Conservation (phyloP, 305 asterid genomes). For the Fraxinus ornus region DNA sequence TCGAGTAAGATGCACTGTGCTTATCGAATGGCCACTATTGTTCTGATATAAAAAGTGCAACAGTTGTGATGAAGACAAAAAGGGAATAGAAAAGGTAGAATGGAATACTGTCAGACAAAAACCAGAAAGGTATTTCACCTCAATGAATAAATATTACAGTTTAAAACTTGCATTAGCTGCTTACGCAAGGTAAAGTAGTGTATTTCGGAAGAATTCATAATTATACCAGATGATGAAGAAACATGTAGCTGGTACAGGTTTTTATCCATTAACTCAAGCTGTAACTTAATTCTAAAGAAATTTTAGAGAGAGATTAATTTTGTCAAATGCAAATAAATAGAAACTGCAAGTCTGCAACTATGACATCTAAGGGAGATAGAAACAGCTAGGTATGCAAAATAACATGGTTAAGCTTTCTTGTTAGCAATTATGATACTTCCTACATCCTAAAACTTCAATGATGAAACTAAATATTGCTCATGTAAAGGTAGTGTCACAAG, state of each 20-base stretch:
- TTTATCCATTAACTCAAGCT: neutral
- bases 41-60: neutral
- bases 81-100: neutral
- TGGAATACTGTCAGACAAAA: neutral
- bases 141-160: neutral
- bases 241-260: neutral
- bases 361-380: neutral
- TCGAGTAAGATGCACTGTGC: neutral
- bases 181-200: neutral
- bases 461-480: neutral
- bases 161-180: neutral
- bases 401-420: neutral
- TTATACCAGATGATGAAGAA: neutral
- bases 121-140: neutral
- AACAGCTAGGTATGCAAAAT: neutral
- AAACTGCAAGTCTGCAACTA: neutral
- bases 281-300: neutral
- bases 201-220: neutral
- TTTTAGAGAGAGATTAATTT: neutral
- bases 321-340: neutral
- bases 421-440: neutral
- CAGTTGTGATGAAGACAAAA: neutral
- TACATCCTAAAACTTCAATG: neutral
- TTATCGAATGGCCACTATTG: neutral
- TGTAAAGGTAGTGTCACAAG: neutral